These are phyloP conservation scores for Acephala macrosclerotiorum DNA, from an alignment of 2,329 filamentous ascomycete species.

Conservation along the genomic window DNA sequence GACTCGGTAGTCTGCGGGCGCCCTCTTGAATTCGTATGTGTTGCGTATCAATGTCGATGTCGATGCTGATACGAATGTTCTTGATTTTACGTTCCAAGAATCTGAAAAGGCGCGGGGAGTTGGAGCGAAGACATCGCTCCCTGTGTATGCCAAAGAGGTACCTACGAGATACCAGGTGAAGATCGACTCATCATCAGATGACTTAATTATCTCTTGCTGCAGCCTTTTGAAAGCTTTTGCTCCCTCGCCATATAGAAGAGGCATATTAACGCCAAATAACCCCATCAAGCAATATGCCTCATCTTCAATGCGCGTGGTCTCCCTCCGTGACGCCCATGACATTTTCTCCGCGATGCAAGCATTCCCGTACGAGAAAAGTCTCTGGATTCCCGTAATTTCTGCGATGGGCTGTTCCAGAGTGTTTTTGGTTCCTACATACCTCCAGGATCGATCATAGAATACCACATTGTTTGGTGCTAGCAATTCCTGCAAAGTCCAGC, in stretches of 20 bases:
- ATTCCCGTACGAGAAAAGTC: neutral
- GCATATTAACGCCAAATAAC: slow-evolving; percentile 47
- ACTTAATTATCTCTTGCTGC: slow-evolving; percentile 46
- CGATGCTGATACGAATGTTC: neutral
- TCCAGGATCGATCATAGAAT: slow-evolving; percentile 10
- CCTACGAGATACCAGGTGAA: slow-evolving; percentile 37
- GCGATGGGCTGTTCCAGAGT: slow-evolving; percentile 4
- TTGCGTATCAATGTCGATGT: too few species aligned
- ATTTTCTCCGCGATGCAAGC: slow-evolving; percentile 45
- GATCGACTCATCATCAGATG: slow-evolving; percentile 45
- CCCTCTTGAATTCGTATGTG: neutral
- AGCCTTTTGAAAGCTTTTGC: slow-evolving; percentile 44
- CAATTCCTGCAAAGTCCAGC: slow-evolving; percentile 17
- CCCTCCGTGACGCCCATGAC: slow-evolving; percentile 45
- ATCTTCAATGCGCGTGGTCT: slow-evolving; percentile 41
- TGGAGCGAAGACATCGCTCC: neutral
- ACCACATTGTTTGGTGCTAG: slow-evolving; percentile 5
- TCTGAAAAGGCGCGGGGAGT: neutral
- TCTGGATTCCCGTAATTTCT: slow-evolving; percentile 38
- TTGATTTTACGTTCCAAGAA: neutral
- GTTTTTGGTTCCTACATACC: neutral
- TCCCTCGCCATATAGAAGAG: slow-evolving; percentile 47
- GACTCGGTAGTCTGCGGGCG: neutral
- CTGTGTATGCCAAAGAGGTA: neutral
- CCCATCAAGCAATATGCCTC: slow-evolving; percentile 47